Base-by-base conservation (phyloP, 345 rosid genomes). In the Brassica napus region DNA sequence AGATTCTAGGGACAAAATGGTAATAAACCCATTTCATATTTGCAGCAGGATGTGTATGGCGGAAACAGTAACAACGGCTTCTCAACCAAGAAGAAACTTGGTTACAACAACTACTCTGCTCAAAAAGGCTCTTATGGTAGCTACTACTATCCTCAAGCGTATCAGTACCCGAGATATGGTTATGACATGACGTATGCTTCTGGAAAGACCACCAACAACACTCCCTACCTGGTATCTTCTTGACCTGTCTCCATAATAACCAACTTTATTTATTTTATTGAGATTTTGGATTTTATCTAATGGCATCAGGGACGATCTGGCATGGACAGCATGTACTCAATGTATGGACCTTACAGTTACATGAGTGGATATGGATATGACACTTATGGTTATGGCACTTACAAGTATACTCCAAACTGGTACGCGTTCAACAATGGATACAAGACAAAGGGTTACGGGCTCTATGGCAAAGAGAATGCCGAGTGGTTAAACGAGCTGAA, bases 401-500 rank as follows among this genome's bases (percentile, higher is more conserved):
- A 87, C 87, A 87, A 85, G 77, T 80, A 83, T 61, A 88, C 84
- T 32, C 88, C 63, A 1, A 89, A 86, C n/a, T 90, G 93, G 93
- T 85, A 81, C 76, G 64, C 79, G 14, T 86, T 76, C 65, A 85
- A 84, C 77, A 87, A 76, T 1, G 39, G 26, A 59, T 84, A 78
- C 83, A 89, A 82, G 76, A 60, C 89, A 2, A 82, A 82, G 71
- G 73, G 83, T 69, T 37, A 73, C 42, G 86, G 82, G 1, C 67
- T 8, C 32, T 60, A 82, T 72, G 92, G 89, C 34, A 88, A 84
- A 73, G 94, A 90, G 81, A 93, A 87, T 72, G 67, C 80, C 5
- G 94, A 89, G 77, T 89, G 96, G 54, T 81, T 91, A 16, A 89
- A 85, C 49, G 98, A 93, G 89, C 79, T 93, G 62, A 93, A 87